Evolutionary conservation across 164 flowering plant species (phyloP).

Genomic region (Dillenia turbinata): DNA sequence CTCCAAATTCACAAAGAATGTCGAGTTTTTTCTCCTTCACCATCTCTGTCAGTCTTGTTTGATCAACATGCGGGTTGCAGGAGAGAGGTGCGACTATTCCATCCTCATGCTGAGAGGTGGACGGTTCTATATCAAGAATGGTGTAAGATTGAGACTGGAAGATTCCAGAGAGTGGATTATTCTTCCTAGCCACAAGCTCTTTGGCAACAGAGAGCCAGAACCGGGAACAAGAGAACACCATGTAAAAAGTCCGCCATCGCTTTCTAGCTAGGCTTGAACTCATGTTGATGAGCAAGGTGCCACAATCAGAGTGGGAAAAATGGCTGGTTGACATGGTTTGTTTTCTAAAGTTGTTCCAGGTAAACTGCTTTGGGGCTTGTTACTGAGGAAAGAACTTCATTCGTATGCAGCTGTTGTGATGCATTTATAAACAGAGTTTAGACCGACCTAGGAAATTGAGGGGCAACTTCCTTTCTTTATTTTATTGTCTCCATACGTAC

Average conservation of each 20-base stretch:
- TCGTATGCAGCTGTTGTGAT: no score
- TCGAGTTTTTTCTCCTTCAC: conserved; percentile 30
- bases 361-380: background rate
- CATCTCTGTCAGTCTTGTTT: conserved; percentile 19
- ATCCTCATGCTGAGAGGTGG: background rate
- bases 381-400: no score
- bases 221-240: conserved; percentile 24
- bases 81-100: background rate
- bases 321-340: background rate
- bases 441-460: no score
- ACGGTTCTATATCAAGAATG: conserved; percentile 12
- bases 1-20: conserved; percentile 27
- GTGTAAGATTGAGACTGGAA: conserved; percentile 3
- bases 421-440: no score
- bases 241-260: conserved; percentile 36
- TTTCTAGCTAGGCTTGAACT: conserved; percentile 20
- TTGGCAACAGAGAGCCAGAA: conserved; percentile 31
- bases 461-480: no score
- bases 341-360: background rate
- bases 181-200: conserved; percentile 12
- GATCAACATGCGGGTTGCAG: conserved; percentile 8
- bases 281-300: conserved; percentile 15
- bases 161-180: background rate
- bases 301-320: background rate
- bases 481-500: no score